phyloP scores from a whole-genome alignment of 495 filamentous ascomycete species.

The Tuber calosporum region DNA sequence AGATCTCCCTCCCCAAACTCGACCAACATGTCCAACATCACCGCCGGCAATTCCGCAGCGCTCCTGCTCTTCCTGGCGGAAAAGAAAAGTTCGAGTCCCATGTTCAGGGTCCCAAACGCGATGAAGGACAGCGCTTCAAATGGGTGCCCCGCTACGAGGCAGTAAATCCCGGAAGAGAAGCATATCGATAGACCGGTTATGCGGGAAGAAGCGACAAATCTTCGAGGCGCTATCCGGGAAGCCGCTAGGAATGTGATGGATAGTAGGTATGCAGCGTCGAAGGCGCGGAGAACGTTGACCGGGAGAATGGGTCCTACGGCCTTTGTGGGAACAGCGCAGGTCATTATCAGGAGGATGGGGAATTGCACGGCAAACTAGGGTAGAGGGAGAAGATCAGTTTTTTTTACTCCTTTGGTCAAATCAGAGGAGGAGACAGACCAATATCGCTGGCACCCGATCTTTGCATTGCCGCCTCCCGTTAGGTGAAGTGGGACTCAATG shows the following conservation, averaged over 20 bases:
- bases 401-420: not conserved
- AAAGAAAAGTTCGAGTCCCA: not conserved
- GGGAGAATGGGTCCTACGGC: not conserved
- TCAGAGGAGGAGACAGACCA: not conserved
- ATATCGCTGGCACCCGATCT: not conserved
- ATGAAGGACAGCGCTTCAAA: not conserved
- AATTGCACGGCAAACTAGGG: not conserved
- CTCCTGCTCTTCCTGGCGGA: not conserved
- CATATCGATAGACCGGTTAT: not conserved
- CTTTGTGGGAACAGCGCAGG: not conserved
- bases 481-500: not conserved
- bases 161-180: not conserved
- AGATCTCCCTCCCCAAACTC: not conserved
- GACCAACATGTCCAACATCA: not conserved
- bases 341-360: not conserved
- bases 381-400: not conserved
- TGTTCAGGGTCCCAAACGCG: not conserved
- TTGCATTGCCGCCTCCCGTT: not conserved
- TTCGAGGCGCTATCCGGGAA: not conserved
- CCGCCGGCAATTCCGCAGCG: not conserved
- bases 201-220: not conserved
- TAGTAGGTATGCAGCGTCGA: not conserved
- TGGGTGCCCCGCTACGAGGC: not conserved
- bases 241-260: not conserved
- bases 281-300: not conserved